Evolutionary conservation across 164 flowering plant species (phyloP), one percentile per base, ranked within the genome.

Genomic region (Tetrastigma voinierianum): DNA sequence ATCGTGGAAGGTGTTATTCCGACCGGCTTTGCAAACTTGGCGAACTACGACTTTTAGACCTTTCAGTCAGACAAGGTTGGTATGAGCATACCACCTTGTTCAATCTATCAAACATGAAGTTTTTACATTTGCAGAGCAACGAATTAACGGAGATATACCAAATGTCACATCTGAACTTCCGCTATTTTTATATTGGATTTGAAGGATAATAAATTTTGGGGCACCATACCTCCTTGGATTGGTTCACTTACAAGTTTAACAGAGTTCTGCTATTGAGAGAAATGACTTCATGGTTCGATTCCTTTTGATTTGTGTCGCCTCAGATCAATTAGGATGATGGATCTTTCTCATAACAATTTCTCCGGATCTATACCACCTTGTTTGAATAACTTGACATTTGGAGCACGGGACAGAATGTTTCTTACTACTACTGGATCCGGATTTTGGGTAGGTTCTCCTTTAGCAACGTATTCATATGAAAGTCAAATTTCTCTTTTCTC

Each of bases 261-360:
- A 24, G 61, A 13, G 32, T 25, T 23, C 46, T 58, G 25, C 9
- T 58, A 1, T 14, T 58, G 15, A 23, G 32, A 57, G 53, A 59
- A 70, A 64, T 59, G 40, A 58, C 25, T 71, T 14, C 47, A 53
- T 10, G 74, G 69, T n/a, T 14, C 21, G 9, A 71, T 71, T 53
- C 55, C 74, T 5, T 13, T n/a, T 57, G 24, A 59, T 2, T 18
- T 70, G n/a, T 70, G 73, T 19, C 64, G 51, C 1, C 11, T 70
- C 25, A 2, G 40, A 11, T 20, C 44, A 5, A 1, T 70, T 4
- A 64, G 64, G 25, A 12, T 70, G 12, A 32, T 70, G 52, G 64
- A 70, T 59, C 73, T 70, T 57, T 70, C 73, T 16, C 19, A 47
- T 4, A 70, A 64, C 44, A 57, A 59, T 45, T 65, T 70, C 15